Conservation (phyloP, 768 basidiomycete species). For the Pleurotus pulmonarius region DNA sequence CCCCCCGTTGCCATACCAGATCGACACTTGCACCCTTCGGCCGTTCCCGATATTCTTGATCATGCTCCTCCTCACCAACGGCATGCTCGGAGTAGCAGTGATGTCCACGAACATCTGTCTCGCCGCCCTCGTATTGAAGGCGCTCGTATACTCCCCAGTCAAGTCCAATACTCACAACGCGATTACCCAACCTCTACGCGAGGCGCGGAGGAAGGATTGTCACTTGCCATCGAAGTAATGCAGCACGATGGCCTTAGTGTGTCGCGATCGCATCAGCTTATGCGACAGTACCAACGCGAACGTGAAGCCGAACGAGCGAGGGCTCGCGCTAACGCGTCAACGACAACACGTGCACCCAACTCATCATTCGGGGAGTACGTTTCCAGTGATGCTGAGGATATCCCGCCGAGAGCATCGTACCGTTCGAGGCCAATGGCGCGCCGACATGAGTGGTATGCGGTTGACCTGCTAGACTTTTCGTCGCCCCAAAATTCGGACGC, state of each 20-base stretch:
- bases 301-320: slow-evolving; percentile 1
- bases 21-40: background rate
- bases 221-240: slow-evolving; percentile 27
- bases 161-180: no score
- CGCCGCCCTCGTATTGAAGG: slow-evolving; percentile 23
- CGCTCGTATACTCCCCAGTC: slow-evolving; percentile 17
- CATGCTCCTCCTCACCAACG: background rate
- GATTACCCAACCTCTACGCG: background rate
- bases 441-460: background rate
- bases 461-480: no score
- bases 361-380: background rate
- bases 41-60: background rate
- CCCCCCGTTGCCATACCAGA: background rate
- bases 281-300: slow-evolving; percentile 22
- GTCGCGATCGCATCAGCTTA: slow-evolving; percentile 26
- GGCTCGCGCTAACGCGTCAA: background rate
- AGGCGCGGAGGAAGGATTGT: slow-evolving; percentile 21
- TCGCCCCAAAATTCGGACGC: no score
- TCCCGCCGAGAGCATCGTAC: background rate
- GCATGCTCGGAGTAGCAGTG: slow-evolving; percentile 6
- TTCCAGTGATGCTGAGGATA: background rate
- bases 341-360: background rate
- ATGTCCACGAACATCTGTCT: slow-evolving; percentile 21
- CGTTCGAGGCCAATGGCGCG: background rate
- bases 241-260: slow-evolving; percentile 23